Evolutionary conservation across 139 green algal species (phyloP).

Genomic region (Pseudopediastrum boryanum): DNA sequence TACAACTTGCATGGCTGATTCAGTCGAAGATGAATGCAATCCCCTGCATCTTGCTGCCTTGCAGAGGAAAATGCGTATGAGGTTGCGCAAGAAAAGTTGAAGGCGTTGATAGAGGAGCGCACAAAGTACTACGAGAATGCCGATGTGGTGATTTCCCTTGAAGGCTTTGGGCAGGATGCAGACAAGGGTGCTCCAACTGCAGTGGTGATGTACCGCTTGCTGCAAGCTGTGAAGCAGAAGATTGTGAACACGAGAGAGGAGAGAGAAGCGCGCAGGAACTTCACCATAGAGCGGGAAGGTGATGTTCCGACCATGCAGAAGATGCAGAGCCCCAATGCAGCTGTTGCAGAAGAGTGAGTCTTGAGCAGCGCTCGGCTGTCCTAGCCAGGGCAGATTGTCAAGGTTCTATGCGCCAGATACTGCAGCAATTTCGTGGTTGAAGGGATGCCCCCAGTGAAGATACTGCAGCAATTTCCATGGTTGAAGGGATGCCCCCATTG

Average conservation of each 20-base stretch:
- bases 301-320: slow-evolving; percentile 22
- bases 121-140: slow-evolving; percentile 68
- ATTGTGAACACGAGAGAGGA: slow-evolving; percentile 52
- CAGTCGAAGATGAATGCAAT: not conserved
- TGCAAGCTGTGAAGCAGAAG: slow-evolving; percentile 48
- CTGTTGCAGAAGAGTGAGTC: slow-evolving; percentile 7
- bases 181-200: slow-evolving; percentile 52
- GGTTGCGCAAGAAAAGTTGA: slow-evolving; percentile 45
- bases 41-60: not conserved
- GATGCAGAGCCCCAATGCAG: not conserved
- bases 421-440: too few relatives aligned
- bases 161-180: slow-evolving; percentile 54
- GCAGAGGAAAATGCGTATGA: slow-evolving; percentile 30
- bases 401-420: too few relatives aligned
- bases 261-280: slow-evolving; percentile 49
- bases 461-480: too few relatives aligned
- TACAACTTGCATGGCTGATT: not conserved
- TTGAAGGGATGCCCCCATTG: too few relatives aligned
- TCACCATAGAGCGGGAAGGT: slow-evolving; percentile 47
- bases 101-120: slow-evolving; percentile 62
- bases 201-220: slow-evolving; percentile 57
- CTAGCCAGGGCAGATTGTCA: too few relatives aligned
- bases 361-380: too few relatives aligned
- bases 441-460: too few relatives aligned
- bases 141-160: slow-evolving; percentile 70